Base-by-base conservation (phyloP, 306 rosid genomes). In the Echinosophora koreensis region DNA sequence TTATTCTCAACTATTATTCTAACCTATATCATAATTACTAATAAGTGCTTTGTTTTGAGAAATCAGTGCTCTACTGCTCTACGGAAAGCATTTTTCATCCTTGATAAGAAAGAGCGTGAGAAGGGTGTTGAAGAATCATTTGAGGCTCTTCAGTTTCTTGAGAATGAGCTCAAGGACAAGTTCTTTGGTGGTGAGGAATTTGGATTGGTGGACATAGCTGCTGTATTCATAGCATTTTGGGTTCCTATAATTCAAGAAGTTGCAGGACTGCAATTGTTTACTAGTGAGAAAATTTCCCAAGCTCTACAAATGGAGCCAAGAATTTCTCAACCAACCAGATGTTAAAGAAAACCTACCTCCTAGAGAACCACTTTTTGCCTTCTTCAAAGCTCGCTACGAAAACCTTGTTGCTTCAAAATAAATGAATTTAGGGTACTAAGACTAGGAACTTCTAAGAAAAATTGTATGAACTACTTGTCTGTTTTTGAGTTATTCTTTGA, bases 131-230 rank as follows among this genome's bases (percentile, higher is more conserved):
- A 77, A 76, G 92, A 86, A 74, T 58, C 72, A 11, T 10, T 8
- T 0, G 87, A 81, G 70, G 69, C 59, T 56, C 73, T 87, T 6
- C 44, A 81, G 18, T 37, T 77, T 46, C 83, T 89, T 2, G 91
- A 91, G 77, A 73, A 86, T 1, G 92, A 91, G 81, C 69, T 91
- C 28, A 83, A 81, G 44, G 86, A 41, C 28, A 80, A 88, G 63
- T 91, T 82, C 52, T 91, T 91, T 63, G 97, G 91, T 14, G 97
- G 92, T 64, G 81, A 88, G 11, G 80, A 44, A 0, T 4, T 88
- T 37, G 89, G 89, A 7, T 39, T 82, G 49, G 88, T 86, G 13
- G 91, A 91, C 56, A 88, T 91, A 76, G 84, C 75, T 3, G 88
- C 85, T 7, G 68, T 16, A n/a, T 58, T 81, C 55, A 16, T 89